Evolutionary conservation across 805 yeast species (phyloP).

Genomic region (Henningerozyma blattae): DNA sequence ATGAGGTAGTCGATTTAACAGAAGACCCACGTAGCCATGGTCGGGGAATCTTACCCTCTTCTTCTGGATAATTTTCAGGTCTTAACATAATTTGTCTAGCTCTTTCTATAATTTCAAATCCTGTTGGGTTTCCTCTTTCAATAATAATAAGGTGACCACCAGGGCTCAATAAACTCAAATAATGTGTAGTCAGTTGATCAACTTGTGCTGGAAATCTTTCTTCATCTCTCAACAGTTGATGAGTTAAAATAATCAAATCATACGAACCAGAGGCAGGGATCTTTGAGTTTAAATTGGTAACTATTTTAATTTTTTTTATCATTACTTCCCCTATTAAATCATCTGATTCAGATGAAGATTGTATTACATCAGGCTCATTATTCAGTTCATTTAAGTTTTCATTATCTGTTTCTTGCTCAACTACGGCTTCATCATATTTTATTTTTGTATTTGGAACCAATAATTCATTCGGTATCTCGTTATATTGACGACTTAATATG

Average conservation of each 20-base stretch:
- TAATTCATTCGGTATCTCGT: slow-evolving; percentile 28
- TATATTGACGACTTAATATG: slow-evolving; percentile 55
- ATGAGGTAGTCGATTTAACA: slow-evolving; percentile 11
- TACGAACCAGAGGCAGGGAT: slow-evolving; percentile 43
- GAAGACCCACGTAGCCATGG: slow-evolving; percentile 47
- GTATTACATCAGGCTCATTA: too few relatives aligned
- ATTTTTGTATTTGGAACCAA: not conserved
- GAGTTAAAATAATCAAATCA: slow-evolving; percentile 75
- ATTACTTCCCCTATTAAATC: slow-evolving; percentile 42
- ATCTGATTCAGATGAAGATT: too few relatives aligned
- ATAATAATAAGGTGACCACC: slow-evolving; percentile 68
- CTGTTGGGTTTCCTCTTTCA: slow-evolving; percentile 84
- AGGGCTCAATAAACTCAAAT: slow-evolving; percentile 55
- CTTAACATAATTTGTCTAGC: slow-evolving; percentile 87
- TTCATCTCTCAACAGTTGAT: slow-evolving; percentile 54
- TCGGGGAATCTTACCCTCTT: slow-evolving; percentile 54
- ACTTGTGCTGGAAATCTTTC: slow-evolving; percentile 59
- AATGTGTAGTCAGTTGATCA: slow-evolving; percentile 50
- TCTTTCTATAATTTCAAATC: slow-evolving; percentile 79
- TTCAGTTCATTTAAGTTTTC: slow-evolving; percentile 4
- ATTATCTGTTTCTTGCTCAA: slow-evolving; percentile 9
- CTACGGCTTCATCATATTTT: not conserved
- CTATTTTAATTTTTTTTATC: slow-evolving; percentile 40
- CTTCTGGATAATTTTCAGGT: slow-evolving; percentile 53
- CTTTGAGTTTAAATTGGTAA: slow-evolving; percentile 42